phyloP scores from a whole-genome alignment of 805 yeast genomes.

The Candida nanaspora region DNA sequence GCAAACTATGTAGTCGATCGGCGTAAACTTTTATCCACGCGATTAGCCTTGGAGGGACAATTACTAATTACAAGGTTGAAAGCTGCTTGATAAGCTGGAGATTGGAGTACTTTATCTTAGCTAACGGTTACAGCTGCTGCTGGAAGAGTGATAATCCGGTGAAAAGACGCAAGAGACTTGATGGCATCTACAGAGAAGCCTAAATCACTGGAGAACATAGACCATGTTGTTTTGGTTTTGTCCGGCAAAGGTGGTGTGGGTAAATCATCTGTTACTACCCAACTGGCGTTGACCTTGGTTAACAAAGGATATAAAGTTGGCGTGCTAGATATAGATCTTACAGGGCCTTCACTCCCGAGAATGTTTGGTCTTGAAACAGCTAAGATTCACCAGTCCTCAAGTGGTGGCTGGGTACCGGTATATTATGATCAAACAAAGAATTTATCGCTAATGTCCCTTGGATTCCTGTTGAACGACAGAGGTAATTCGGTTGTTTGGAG shows the following conservation, averaged over 20 bases:
- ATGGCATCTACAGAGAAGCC: conserved; percentile 18
- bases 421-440: conserved; percentile 34
- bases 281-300: conserved; percentile 77
- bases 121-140: no score
- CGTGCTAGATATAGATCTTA: conserved; percentile 87
- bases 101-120: no score
- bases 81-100: no score
- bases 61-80: no score
- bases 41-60: no score
- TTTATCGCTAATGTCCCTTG: conserved; percentile 76
- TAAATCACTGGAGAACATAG: conserved; percentile 37
- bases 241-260: conserved; percentile 99
- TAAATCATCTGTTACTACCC: conserved; percentile 92
- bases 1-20: no score
- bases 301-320: conserved; percentile 78
- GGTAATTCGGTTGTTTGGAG: conserved; percentile 96
- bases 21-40: no score
- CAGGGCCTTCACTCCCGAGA: conserved; percentile 94
- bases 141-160: no score
- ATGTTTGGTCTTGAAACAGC: conserved; percentile 86
- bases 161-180: no score
- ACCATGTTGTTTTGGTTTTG: conserved; percentile 72
- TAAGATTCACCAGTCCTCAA: conserved; percentile 72
- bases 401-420: conserved; percentile 97
- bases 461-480: conserved; percentile 75